Evolutionary conservation across 1,284 basidiomycete species (phyloP).

Genomic region (Trametes versicolor): DNA sequence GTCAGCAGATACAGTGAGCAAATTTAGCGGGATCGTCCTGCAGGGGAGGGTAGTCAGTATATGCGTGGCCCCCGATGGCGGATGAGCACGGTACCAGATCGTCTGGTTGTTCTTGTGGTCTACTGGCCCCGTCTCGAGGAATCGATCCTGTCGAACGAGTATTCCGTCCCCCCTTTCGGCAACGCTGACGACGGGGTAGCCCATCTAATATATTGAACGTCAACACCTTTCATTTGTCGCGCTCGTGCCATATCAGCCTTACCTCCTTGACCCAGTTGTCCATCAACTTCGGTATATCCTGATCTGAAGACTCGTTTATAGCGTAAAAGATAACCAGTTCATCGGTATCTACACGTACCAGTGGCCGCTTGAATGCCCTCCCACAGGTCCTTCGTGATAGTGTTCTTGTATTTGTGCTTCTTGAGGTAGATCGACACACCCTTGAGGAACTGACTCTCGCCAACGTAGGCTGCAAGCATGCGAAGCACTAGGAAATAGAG

Average conservation of each 20-base stretch:
- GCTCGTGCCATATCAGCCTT: not conserved
- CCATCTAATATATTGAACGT: slow-evolving; percentile 55
- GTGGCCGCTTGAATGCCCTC: slow-evolving; percentile 85
- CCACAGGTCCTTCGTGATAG: slow-evolving; percentile 90
- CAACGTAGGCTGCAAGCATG: slow-evolving; percentile 91
- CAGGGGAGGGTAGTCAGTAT: not conserved
- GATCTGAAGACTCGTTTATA: slow-evolving; percentile 48
- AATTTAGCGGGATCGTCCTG: slow-evolving; percentile 83
- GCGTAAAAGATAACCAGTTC: not conserved
- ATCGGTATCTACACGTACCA: slow-evolving; percentile 42
- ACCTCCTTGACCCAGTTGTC: slow-evolving; percentile 92
- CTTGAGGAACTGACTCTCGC: slow-evolving; percentile 87
- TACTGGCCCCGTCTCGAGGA: slow-evolving; percentile 86
- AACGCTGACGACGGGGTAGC: slow-evolving; percentile 90
- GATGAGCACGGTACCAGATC: slow-evolving; percentile 68
- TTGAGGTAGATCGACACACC: slow-evolving; percentile 94
- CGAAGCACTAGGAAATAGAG: slow-evolving; percentile 75
- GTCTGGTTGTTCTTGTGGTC: slow-evolving; percentile 89
- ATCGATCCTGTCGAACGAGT: slow-evolving; percentile 89
- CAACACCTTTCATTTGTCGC: not conserved
- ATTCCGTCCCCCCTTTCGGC: slow-evolving; percentile 79
- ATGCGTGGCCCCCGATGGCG: too few relatives aligned
- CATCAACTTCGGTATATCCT: slow-evolving; percentile 87
- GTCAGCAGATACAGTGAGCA: slow-evolving; percentile 69
- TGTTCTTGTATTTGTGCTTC: slow-evolving; percentile 85